Conservation (phyloP, 345 rosid species). For the Erucastrum elatum region DNA sequence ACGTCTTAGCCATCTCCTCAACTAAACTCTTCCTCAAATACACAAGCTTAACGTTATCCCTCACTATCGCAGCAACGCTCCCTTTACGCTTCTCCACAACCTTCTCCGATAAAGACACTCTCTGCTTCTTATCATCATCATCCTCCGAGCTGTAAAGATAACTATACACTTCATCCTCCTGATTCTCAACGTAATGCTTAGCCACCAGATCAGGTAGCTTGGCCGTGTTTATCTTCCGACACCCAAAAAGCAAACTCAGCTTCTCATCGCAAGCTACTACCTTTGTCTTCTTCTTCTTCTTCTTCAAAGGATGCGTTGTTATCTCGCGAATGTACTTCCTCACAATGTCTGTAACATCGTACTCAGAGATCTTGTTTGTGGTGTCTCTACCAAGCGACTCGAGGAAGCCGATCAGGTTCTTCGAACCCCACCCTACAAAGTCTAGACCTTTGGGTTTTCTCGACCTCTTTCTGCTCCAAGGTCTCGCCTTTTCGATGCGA, state of each 20-base stretch:
- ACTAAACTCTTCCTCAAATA: constrained; percentile 71
- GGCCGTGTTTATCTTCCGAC: constrained; percentile 41
- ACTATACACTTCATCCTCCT: constrained; percentile 23
- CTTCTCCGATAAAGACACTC: constrained; percentile 23
- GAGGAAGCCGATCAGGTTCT: constrained; percentile 62
- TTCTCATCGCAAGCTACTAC: constrained; percentile 53
- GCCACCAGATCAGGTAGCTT: constrained; percentile 63
- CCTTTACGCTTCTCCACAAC: constrained; percentile 43
- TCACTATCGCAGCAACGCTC: constrained; percentile 59
- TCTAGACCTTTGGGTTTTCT: constrained; percentile 45
- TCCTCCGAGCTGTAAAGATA: constrained; percentile 41
- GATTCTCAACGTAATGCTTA: constrained; percentile 64
- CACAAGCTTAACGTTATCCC: constrained; percentile 61
- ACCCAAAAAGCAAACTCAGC: constrained; percentile 57
- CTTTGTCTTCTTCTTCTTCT: constrained; percentile 39
- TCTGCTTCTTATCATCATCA: constrained; percentile 35
- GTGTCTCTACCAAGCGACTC: constrained; percentile 55
- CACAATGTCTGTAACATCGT: constrained; percentile 49
- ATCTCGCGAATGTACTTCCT: constrained; percentile 45
- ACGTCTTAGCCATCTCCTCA: constrained; percentile 51
- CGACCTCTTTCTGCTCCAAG: constrained; percentile 41
- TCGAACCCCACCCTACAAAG: constrained; percentile 77
- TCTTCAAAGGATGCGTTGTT: constrained; percentile 39
- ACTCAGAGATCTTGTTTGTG: constrained; percentile 43
- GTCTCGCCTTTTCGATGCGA: constrained; percentile 8